Conservation (phyloP, 2,329 filamentous ascomycete species). For the Colletotrichum coccodes region DNA sequence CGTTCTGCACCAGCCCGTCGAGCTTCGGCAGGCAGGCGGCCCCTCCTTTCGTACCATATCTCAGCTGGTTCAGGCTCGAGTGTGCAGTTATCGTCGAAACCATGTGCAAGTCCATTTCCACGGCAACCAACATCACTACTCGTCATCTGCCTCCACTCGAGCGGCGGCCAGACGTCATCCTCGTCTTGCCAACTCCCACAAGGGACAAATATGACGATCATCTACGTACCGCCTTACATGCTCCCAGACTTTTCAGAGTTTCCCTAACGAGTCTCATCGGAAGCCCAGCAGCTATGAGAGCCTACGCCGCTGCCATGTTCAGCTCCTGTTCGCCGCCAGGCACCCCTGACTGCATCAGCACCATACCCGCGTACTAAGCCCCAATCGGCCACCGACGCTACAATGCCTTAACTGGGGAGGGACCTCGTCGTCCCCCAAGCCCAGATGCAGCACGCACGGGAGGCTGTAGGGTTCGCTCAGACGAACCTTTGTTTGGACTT, state of each 20-base stretch:
- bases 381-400: not conserved
- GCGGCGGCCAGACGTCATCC: constrained; percentile 10
- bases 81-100: not conserved
- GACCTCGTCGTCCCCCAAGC: no score
- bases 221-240: not conserved
- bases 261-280: not conserved
- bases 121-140: not conserved
- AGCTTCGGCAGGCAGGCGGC: no score
- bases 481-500: no score
- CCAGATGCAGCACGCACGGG: no score
- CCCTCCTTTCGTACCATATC: no score
- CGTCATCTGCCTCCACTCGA: constrained; percentile 6
- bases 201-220: not conserved
- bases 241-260: not conserved
- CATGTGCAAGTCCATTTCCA: not conserved
- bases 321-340: no score
- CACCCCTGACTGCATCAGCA: no score
- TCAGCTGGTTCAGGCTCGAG: not conserved
- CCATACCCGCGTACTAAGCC: not conserved
- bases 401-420: no score
- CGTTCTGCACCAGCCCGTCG: no score
- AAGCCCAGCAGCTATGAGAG: not conserved
- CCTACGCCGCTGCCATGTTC: not conserved
- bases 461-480: no score
- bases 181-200: not conserved